phyloP scores from a whole-genome alignment of 1,284 basidiomycete genomes.

The Ganoderma meredithae region DNA sequence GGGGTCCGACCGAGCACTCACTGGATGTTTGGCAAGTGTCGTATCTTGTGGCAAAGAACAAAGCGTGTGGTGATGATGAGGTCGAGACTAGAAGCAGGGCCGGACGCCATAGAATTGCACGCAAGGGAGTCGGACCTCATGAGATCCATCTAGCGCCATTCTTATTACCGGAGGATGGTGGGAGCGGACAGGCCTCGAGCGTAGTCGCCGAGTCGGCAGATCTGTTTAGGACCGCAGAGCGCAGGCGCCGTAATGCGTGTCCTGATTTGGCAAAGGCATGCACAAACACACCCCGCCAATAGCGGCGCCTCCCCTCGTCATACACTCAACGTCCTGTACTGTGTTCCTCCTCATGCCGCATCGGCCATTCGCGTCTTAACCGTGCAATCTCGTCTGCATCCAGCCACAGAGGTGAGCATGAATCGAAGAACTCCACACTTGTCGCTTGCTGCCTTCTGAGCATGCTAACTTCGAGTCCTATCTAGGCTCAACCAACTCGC shows the following conservation, averaged over 20 bases:
- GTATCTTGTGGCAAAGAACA: not conserved
- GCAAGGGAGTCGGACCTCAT: not conserved
- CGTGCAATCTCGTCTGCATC: not conserved
- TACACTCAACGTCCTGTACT: too few species aligned
- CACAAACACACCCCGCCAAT: constrained; percentile 33
- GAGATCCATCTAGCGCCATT: not conserved
- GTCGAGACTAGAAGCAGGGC: not conserved
- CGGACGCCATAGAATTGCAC: not conserved
- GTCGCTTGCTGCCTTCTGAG: not conserved
- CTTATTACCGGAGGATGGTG: not conserved
- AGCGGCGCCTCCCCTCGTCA: too few species aligned
- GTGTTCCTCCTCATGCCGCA: not conserved
- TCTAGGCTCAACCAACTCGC: not conserved
- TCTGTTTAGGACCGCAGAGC: too few species aligned
- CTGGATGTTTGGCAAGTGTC: not conserved
- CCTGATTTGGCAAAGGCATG: constrained; percentile 31
- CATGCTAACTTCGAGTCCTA: not conserved
- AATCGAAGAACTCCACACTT: not conserved
- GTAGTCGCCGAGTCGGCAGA: too few species aligned
- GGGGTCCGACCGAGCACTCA: not conserved
- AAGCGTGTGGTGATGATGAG: not conserved
- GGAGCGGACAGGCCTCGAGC: too few species aligned
- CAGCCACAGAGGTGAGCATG: not conserved
- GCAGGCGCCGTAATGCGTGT: too few species aligned
- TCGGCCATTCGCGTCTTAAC: not conserved